Base-by-base conservation (phyloP, 2,329 filamentous ascomycete species). In the Aspergillus sojae region DNA sequence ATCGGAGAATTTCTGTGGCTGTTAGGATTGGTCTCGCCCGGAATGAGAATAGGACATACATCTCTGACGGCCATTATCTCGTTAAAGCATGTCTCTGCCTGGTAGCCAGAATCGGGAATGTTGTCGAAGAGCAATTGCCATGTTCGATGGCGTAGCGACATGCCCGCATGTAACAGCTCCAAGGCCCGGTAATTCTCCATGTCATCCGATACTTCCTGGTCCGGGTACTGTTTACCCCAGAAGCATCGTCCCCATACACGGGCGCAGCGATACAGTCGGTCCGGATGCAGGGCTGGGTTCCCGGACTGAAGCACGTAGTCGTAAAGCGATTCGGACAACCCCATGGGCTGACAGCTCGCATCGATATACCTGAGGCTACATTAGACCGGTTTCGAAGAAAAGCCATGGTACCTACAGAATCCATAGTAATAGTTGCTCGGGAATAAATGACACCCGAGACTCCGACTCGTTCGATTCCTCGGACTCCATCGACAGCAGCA, bases 131-230 rank as follows among this genome's bases (percentile, higher is more conserved):
- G 65, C 7, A 72, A 62, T 28, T 69, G 68, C 74, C 75, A 76
- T 7, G 71, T 75, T 26, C 67, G 68, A 50, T 77, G 65, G 28
- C 72, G 74, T 26, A 77, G 62, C 4, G 64, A 68, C 46, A 77
- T 71, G 6, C 69, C 71, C 3, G 63, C 56, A 50, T 78, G 75
- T 5, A 77, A 52, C 19, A 78, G 62, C 59, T 77, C 75, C 19
- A 78, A 62, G 3, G 68, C 74, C 26, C 76, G 68, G 62, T 78
- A 76, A 32, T 78, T 78, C 60, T 78, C 76, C 28, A 77, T 75
- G 39, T 78, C 76, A 57, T 78, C 77, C n/a, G 77, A 64, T 2
- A 78, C 71, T 61, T 78, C 71, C 21, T 72, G 68, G n/a, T 76
- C 73, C 0, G 77, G 77, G 57, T 78, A 78, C 32, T 74, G 72